These are phyloP conservation scores for Cotoneaster glaucophyllus DNA, from an alignment of 306 rosid genomes.

Conservation along the genomic window DNA sequence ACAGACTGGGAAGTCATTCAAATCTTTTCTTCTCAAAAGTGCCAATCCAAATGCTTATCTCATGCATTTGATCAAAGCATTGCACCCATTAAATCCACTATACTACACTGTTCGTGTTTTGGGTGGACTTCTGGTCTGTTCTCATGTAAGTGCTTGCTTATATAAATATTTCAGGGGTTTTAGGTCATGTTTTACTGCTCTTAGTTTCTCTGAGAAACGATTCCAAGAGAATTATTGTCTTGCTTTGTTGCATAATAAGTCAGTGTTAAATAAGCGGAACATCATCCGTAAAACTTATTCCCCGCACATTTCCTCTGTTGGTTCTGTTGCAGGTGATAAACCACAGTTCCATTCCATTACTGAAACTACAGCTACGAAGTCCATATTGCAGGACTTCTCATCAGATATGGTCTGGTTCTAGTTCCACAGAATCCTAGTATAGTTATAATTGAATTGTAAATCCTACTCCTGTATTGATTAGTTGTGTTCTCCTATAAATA, in stretches of 20 bases:
- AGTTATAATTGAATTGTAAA: no score
- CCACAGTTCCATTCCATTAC: no score
- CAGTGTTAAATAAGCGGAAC: background rate
- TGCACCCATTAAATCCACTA: background rate
- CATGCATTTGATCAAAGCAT: background rate
- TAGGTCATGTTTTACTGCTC: background rate
- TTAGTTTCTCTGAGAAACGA: background rate
- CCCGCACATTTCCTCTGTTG: constrained; percentile 1
- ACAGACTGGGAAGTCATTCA: background rate
- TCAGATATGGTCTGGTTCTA: no score
- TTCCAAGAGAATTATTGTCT: background rate
- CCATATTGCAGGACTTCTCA: no score
- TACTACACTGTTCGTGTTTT: background rate
- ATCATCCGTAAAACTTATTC: background rate
- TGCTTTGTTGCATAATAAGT: background rate
- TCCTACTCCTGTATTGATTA: no score
- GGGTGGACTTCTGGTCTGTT: no score
- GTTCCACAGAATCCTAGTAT: no score
- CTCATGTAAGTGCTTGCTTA: no score
- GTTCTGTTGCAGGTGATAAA: constrained; percentile 42
- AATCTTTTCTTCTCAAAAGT: background rate
- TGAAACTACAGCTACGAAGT: no score
- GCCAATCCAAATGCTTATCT: background rate
- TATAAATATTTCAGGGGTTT: no score
- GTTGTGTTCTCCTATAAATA: no score